phyloP scores from a whole-genome alignment of 1,284 basidiomycete genomes.

The Takashimella tepidaria region DNA sequence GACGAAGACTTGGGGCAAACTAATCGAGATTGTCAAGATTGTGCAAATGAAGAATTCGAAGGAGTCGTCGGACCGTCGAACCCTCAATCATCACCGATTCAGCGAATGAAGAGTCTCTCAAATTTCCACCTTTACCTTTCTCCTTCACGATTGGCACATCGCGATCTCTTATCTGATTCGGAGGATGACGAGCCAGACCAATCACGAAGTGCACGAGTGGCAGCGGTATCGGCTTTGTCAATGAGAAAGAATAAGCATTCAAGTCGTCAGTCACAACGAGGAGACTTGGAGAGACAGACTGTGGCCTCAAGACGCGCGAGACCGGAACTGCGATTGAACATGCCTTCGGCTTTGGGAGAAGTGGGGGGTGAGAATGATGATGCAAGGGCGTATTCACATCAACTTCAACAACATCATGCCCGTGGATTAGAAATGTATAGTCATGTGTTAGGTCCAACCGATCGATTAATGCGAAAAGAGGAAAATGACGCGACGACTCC shows the following conservation, averaged over 20 bases:
- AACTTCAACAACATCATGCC: conserved; percentile 39
- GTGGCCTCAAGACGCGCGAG: conserved; percentile 7
- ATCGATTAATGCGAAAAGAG: neutral
- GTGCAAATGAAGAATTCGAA: too few species aligned
- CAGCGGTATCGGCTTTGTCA: neutral
- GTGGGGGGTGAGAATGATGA: conserved; percentile 4
- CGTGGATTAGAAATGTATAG: conserved; percentile 24
- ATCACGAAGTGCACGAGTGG: neutral
- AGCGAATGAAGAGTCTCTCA: conserved; percentile 38
- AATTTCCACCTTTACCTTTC: conserved; percentile 47
- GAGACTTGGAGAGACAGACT: neutral
- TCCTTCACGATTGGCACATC: conserved; percentile 40
- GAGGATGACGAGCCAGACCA: conserved; percentile 22
- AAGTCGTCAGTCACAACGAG: neutral
- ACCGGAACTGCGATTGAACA: conserved; percentile 15
- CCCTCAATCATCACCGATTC: conserved; percentile 22
- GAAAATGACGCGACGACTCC: neutral
- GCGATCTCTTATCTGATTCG: conserved; percentile 38
- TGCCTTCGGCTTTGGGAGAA: neutral
- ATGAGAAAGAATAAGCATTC: neutral
- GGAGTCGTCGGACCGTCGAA: too few species aligned
- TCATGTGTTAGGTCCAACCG: conserved; percentile 2
- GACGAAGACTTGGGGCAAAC: neutral
- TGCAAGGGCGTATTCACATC: conserved; percentile 33
- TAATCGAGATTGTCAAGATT: too few species aligned